Evolutionary conservation across 106 monocot genomes (phyloP).

Genomic region (Allium sativum): DNA sequence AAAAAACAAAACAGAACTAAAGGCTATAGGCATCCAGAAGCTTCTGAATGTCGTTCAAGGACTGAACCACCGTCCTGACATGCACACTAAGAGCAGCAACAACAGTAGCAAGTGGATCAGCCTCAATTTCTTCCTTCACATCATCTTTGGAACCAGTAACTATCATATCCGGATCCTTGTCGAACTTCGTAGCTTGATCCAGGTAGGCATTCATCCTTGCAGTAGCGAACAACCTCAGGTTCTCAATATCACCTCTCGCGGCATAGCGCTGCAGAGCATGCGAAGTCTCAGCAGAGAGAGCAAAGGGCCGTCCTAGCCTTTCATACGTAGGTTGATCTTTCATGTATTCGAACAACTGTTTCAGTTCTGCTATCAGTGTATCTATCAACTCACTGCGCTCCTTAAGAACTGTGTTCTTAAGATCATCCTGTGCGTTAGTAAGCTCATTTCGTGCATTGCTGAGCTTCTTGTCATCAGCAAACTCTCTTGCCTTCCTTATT

Average conservation of each 20-base stretch:
- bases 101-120: neutral
- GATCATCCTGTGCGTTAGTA: neutral
- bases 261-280: neutral
- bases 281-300: neutral
- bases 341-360: neutral
- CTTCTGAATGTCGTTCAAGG: neutral
- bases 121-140: neutral
- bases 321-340: neutral
- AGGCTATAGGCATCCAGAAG: neutral
- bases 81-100: neutral
- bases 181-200: neutral
- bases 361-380: neutral
- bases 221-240: neutral
- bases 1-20: too few species aligned
- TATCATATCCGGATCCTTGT: neutral
- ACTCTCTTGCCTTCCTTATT: neutral
- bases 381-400: neutral
- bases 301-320: neutral
- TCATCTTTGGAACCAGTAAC: neutral
- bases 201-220: neutral
- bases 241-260: slow-evolving; percentile 1
- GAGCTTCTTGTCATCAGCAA: neutral
- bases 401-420: neutral
- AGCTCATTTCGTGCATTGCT: neutral
- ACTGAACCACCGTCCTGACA: neutral